Conservation (phyloP, 2,329 filamentous ascomycete species). For the Epicoccum nigrum region DNA sequence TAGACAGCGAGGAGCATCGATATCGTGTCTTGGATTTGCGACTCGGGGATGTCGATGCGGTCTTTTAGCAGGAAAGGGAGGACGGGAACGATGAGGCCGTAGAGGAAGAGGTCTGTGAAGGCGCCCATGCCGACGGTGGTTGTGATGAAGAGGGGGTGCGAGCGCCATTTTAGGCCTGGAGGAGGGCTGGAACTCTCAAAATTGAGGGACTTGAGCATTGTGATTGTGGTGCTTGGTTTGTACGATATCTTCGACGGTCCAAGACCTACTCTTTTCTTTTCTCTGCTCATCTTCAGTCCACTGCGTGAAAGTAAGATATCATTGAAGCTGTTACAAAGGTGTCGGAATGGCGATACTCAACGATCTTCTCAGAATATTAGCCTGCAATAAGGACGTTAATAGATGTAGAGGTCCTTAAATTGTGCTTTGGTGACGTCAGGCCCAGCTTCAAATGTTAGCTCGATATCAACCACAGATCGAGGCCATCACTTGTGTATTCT, state of each 20-base stretch:
- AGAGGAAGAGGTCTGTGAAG: conserved; percentile 65
- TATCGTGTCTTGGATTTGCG: conserved; percentile 59
- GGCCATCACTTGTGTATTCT: not conserved
- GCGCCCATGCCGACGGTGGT: conserved; percentile 61
- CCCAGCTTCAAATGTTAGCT: not conserved
- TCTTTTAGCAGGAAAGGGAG: conserved; percentile 63
- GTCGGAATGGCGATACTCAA: too few relatives aligned
- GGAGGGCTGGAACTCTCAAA: conserved; percentile 16
- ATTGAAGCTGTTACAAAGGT: too few relatives aligned
- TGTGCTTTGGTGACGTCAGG: conserved; percentile 2
- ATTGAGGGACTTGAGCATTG: not conserved
- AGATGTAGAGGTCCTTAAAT: not conserved
- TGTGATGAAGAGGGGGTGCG: conserved; percentile 64
- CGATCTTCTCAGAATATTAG: too few relatives aligned
- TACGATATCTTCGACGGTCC: too few relatives aligned
- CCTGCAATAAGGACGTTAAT: not conserved
- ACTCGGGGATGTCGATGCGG: conserved; percentile 55
- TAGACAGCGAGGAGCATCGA: conserved; percentile 62
- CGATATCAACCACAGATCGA: not conserved
- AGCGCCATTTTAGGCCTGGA: conserved; percentile 55
- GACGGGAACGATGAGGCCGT: conserved; percentile 64
- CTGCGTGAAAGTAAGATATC: too few relatives aligned
- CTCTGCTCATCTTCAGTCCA: too few relatives aligned
- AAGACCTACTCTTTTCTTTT: not conserved
- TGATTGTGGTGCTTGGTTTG: too few relatives aligned